Evolutionary conservation across 2,329 filamentous ascomycete species (phyloP).

Genomic region (Rhinocladiella similis): DNA sequence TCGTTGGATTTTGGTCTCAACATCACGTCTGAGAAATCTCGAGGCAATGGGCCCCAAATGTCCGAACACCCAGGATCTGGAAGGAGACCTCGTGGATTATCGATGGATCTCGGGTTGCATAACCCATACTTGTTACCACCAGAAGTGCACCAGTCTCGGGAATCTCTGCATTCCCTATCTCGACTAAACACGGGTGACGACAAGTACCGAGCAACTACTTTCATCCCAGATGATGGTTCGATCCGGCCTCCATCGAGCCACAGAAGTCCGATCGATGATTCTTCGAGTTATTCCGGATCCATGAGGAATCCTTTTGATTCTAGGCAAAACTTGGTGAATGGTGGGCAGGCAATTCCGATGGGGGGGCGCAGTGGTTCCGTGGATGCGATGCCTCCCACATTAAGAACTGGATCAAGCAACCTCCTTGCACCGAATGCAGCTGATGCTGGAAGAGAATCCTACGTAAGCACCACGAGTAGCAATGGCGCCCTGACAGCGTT

Average conservation of each 20-base stretch:
- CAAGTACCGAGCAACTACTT: slow-evolving; percentile 70
- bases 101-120: slow-evolving; percentile 67
- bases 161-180: slow-evolving; percentile 84
- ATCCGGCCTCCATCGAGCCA: slow-evolving; percentile 38
- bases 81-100: slow-evolving; percentile 51
- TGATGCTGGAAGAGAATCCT: slow-evolving; percentile 21
- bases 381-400: not conserved
- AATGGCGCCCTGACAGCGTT: slow-evolving; percentile 33
- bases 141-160: slow-evolving; percentile 72
- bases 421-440: slow-evolving; percentile 20
- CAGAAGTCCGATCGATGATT: slow-evolving; percentile 46
- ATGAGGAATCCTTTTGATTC: slow-evolving; percentile 38
- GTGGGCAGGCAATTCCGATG: slow-evolving; percentile 60
- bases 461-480: slow-evolving; percentile 30
- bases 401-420: slow-evolving; percentile 12
- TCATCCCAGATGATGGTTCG: slow-evolving; percentile 52
- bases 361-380: slow-evolving; percentile 26
- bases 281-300: slow-evolving; percentile 55
- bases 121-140: slow-evolving; percentile 95
- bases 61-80: slow-evolving; percentile 42
- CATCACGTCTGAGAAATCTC: slow-evolving; percentile 36
- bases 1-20: slow-evolving; percentile 91
- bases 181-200: slow-evolving; percentile 75
- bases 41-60: slow-evolving; percentile 52
- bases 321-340: slow-evolving; percentile 54